phyloP scores from a whole-genome alignment of 140 eudicot species.

The Anethum foeniculum region DNA sequence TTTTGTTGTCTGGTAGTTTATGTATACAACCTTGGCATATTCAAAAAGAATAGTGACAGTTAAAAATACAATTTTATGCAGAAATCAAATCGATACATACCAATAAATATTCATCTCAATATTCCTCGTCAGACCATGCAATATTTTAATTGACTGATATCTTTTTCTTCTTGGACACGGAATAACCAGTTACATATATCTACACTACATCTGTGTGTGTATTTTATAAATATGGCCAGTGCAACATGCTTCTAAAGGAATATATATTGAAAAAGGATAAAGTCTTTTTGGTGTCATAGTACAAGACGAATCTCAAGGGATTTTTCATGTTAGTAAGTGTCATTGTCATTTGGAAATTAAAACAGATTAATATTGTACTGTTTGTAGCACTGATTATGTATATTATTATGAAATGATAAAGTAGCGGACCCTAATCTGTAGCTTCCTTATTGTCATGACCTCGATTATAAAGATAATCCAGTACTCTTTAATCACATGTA shows the following conservation, averaged over 20 bases:
- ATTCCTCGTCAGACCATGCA: not conserved
- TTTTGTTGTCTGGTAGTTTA: not conserved
- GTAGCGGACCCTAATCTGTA: not conserved
- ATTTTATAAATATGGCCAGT: not conserved
- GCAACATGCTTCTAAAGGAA: not conserved
- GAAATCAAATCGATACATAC: not conserved
- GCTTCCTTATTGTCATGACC: slow-evolving; percentile 1
- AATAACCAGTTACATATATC: not conserved
- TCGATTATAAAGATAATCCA: not conserved
- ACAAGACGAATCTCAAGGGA: not conserved
- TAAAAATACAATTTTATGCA: not conserved
- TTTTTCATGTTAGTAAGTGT: slow-evolving; percentile 4
- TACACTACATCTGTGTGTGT: not conserved
- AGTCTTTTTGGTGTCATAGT: not conserved
- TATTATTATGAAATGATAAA: not conserved
- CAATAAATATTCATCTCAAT: not conserved
- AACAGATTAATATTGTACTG: not conserved
- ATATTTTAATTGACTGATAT: not conserved
- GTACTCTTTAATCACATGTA: not conserved
- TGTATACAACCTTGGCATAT: not conserved
- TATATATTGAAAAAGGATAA: not conserved
- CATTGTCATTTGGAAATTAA: not conserved
- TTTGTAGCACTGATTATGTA: not conserved
- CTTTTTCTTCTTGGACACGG: not conserved
- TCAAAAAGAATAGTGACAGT: not conserved